A percentile compares a stretch with the other conserved stretches of the same genome.
phyloP scores from a whole-genome alignment of 208 protist species.

The Leishmania amazonensis region DNA sequence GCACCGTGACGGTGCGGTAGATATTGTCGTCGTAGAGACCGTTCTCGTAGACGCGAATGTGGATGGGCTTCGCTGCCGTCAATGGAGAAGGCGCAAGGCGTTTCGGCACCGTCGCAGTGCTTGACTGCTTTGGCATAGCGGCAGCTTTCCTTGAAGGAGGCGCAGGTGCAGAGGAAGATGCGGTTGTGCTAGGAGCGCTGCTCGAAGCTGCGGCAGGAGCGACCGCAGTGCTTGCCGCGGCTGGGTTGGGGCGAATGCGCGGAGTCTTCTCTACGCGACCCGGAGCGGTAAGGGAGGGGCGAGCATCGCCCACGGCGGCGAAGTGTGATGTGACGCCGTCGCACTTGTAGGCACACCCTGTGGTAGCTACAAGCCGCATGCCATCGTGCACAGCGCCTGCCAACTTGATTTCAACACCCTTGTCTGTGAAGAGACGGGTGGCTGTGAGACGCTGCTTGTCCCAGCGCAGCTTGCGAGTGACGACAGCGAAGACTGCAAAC shows the following conservation, averaged over 20 bases:
- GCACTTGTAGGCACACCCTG: constrained; percentile 41
- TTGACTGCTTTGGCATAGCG: background rate
- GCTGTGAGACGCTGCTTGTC: constrained; percentile 31
- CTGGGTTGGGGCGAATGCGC: background rate
- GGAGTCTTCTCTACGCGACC: background rate
- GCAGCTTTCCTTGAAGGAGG: constrained; percentile 1
- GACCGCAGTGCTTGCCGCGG: background rate
- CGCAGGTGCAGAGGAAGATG: background rate
- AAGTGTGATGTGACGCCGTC: constrained; percentile 6
- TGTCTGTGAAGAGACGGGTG: constrained; percentile 63
- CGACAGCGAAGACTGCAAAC: constrained; percentile 39
- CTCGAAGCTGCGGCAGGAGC: background rate
- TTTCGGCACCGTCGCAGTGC: background rate
- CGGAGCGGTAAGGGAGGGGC: background rate
- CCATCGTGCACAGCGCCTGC: constrained; percentile 43
- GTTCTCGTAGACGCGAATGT: constrained; percentile 88
- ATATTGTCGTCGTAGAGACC: constrained; percentile 80
- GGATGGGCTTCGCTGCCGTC: constrained; percentile 41
- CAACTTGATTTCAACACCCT: constrained; percentile 60
- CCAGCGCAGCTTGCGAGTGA: constrained; percentile 65
- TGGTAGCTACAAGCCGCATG: constrained; percentile 63
- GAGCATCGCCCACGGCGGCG: constrained; percentile 10
- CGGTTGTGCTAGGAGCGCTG: background rate
- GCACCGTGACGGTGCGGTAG: constrained; percentile 83
- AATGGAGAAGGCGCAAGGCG: background rate